Percentiles rank a stretch among this genome's conserved stretches.
Conservation (phyloP, 2,329 filamentous ascomycete species). For the Pseudomassariella vexata region DNA sequence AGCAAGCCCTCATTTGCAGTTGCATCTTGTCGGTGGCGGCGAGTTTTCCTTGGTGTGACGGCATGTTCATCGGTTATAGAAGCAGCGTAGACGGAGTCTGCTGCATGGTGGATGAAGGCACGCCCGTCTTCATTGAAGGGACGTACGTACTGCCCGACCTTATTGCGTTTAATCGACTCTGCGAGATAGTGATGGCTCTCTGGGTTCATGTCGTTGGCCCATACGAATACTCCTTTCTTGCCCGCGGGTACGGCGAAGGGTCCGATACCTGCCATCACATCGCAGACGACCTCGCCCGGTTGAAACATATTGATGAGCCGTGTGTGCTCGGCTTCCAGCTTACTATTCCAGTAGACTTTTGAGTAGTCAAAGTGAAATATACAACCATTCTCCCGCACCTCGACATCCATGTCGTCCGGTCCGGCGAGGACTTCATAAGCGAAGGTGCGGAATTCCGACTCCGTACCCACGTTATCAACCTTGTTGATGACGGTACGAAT, state of each 20-base stretch:
- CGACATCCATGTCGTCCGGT: slow-evolving; percentile 73
- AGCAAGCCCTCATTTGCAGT: slow-evolving; percentile 26
- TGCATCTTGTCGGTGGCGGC: slow-evolving; percentile 20
- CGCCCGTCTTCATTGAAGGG: slow-evolving; percentile 79
- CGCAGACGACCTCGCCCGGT: slow-evolving; percentile 83
- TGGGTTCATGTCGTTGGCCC: slow-evolving; percentile 95
- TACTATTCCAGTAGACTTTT: slow-evolving; percentile 97
- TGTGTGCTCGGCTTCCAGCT: slow-evolving; percentile 83
- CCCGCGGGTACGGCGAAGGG: slow-evolving; percentile 91
- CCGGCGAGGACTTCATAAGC: slow-evolving; percentile 85
- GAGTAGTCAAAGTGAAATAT: slow-evolving; percentile 90
- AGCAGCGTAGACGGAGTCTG: slow-evolving; percentile 51
- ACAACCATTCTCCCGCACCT: slow-evolving; percentile 76
- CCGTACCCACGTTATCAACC: slow-evolving; percentile 76
- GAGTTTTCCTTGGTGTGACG: slow-evolving; percentile 43
- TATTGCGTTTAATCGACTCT: slow-evolving; percentile 70
- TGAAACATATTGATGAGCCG: slow-evolving; percentile 71
- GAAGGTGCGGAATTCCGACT: slow-evolving; percentile 87
- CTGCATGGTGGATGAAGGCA: slow-evolving; percentile 69
- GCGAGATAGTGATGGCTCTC: slow-evolving; percentile 72
- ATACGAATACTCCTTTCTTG: slow-evolving; percentile 85
- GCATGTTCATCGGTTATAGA: slow-evolving; percentile 46
- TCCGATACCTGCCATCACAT: slow-evolving; percentile 96
- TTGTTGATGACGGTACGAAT: slow-evolving; percentile 96
- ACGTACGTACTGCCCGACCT: slow-evolving; percentile 66